phyloP scores from a whole-genome alignment of 164 flowering plant genomes.

The Warburgia ugandensis region DNA sequence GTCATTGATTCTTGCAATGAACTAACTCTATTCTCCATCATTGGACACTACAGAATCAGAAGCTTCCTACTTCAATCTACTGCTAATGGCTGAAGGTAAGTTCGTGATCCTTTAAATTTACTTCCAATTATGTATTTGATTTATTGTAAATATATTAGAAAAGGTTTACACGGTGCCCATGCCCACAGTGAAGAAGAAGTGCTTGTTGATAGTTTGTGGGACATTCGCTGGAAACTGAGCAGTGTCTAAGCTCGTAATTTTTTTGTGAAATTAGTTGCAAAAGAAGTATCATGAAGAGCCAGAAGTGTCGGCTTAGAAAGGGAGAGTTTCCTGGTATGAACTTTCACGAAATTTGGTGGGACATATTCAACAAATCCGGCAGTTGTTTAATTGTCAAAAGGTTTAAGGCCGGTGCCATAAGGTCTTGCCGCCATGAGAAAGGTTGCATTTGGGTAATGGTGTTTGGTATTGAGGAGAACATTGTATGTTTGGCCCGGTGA shows the following conservation, averaged over 20 bases:
- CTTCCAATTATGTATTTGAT: too few relatives aligned
- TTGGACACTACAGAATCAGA: too few relatives aligned
- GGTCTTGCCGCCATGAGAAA: constrained; percentile 63
- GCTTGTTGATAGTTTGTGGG: constrained; percentile 36
- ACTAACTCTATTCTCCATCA: too few relatives aligned
- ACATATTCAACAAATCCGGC: constrained; percentile 46
- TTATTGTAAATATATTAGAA: too few relatives aligned
- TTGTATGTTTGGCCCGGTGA: constrained; percentile 79
- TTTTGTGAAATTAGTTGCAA: constrained; percentile 29
- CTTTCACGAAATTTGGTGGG: constrained; percentile 2
- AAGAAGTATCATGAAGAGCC: constrained; percentile 39
- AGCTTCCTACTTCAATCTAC: too few relatives aligned
- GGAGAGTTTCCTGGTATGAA: constrained; percentile 18
- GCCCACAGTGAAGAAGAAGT: constrained; percentile 60
- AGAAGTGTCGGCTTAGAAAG: constrained; percentile 43
- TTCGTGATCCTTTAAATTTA: too few relatives aligned
- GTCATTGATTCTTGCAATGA: too few relatives aligned
- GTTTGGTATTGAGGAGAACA: constrained; percentile 55
- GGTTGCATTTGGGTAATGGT: constrained; percentile 31
- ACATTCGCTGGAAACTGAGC: constrained; percentile 50
- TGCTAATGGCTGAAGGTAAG: too few relatives aligned
- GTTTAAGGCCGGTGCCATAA: constrained; percentile 44
- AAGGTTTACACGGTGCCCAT: too few relatives aligned
- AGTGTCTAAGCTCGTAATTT: constrained; percentile 43
- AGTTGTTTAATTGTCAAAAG: constrained; percentile 60